Evolutionary conservation across 2,329 filamentous ascomycete genomes (phyloP).

Genomic region (Verticillium zaregamsianum): DNA sequence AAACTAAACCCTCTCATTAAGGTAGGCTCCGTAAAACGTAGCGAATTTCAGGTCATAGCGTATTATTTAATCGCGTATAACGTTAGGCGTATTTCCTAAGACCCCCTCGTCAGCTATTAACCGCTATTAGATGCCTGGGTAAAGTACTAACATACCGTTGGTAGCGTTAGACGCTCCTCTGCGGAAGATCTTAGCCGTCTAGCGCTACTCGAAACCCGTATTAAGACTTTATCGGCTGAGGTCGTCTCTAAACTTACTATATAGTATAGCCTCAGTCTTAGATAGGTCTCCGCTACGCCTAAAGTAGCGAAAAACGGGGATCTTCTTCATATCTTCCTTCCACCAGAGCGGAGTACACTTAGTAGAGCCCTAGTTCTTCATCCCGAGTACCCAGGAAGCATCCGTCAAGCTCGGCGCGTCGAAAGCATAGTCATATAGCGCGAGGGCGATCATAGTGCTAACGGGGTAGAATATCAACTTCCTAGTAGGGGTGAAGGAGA

Average conservation of each 20-base stretch:
- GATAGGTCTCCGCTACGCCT: conserved; percentile 7
- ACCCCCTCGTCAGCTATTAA: not conserved
- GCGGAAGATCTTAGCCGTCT: conserved; percentile 9
- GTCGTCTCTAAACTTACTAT: conserved; percentile 20
- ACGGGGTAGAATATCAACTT: conserved; percentile 22
- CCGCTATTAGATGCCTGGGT: not conserved
- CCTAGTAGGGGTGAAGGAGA: conserved; percentile 20
- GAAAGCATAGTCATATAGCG: conserved; percentile 19
- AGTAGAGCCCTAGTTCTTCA: conserved; percentile 10
- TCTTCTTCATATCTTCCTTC: conserved; percentile 22
- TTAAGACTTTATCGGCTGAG: conserved; percentile 20
- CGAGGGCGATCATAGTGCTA: conserved; percentile 18
- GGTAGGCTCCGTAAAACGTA: conserved; percentile 22
- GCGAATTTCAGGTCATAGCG: conserved; percentile 19
- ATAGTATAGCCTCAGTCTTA: conserved; percentile 15
- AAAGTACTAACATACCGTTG: conserved; percentile 14
- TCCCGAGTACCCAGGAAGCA: conserved; percentile 12
- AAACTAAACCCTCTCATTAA: conserved; percentile 23
- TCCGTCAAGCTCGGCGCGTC: conserved; percentile 16
- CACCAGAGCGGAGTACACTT: conserved; percentile 16
- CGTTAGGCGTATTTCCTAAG: conserved; percentile 18
- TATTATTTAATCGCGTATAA: conserved; percentile 23
- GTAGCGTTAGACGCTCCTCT: conserved; percentile 17
- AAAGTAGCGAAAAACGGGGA: conserved; percentile 17
- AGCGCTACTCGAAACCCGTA: conserved; percentile 13